Percentiles rank a stretch among this genome's conserved stretches.
These are phyloP conservation scores for Annulohypoxylon nitens DNA, from an alignment of 495 filamentous ascomycete species.

Conservation along the genomic window DNA sequence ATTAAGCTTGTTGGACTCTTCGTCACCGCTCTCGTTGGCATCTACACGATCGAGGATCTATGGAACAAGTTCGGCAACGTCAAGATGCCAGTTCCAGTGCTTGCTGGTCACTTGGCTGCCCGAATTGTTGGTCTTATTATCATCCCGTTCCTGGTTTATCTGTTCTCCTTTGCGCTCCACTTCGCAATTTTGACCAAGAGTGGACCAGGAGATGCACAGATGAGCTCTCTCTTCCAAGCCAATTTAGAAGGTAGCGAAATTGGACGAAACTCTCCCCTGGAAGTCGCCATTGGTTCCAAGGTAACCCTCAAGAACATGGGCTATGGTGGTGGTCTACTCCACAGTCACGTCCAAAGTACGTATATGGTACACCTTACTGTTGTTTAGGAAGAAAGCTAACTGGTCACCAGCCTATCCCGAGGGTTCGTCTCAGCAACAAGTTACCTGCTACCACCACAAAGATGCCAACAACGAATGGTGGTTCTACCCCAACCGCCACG, in stretches of 20 bases:
- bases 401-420: slow-evolving; percentile 80
- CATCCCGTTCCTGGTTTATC: slow-evolving; percentile 87
- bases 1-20: slow-evolving; percentile 99
- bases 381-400: slow-evolving; percentile 16
- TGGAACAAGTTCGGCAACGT: slow-evolving; percentile 98
- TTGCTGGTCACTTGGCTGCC: slow-evolving; percentile 81
- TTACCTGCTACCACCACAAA: slow-evolving; percentile 99
- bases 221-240: slow-evolving; percentile 99
- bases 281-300: slow-evolving; percentile 88
- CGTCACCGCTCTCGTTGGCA: slow-evolving; percentile 90
- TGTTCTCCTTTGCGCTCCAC: slow-evolving; percentile 94
- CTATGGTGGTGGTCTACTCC: slow-evolving; percentile 96
- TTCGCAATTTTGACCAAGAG: slow-evolving; percentile 94
- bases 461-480: slow-evolving; percentile 99
- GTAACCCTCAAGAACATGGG: slow-evolving; percentile 99
- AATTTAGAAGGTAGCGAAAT: slow-evolving; percentile 95
- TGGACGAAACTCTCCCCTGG: slow-evolving; percentile 91
- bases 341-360: slow-evolving; percentile 87
- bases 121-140: slow-evolving; percentile 90
- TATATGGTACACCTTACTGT: slow-evolving; percentile 5
- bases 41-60: slow-evolving; percentile 96
- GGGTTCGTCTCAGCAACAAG: slow-evolving; percentile 93
- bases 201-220: slow-evolving; percentile 96
- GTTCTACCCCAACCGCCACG: slow-evolving; percentile 89
- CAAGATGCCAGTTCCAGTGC: slow-evolving; percentile 86